Conservation (phyloP, 2,329 filamentous ascomycete species). For the Pseudocercospora crystallina region DNA sequence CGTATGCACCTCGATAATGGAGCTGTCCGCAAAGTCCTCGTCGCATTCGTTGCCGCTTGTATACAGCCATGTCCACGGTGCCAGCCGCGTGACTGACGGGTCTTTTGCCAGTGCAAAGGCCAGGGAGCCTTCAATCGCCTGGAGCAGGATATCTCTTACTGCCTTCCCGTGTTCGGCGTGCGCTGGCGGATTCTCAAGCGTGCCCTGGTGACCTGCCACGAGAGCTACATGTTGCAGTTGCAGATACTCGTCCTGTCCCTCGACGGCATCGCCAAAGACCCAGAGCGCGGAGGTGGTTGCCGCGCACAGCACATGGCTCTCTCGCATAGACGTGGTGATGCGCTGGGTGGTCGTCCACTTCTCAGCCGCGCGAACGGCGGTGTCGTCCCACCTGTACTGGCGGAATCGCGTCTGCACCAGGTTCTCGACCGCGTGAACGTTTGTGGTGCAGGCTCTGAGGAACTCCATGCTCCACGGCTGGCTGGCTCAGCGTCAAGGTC, state of each 20-base stretch:
- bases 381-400: constrained; percentile 10
- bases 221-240: background rate
- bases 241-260: constrained; percentile 4
- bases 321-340: constrained; percentile 15
- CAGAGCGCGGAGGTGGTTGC: constrained; percentile 11
- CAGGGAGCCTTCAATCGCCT: constrained; percentile 23
- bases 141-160: constrained; percentile 24
- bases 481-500: background rate
- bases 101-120: constrained; percentile 18
- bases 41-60: background rate
- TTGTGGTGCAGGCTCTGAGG: constrained; percentile 35
- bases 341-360: constrained; percentile 6
- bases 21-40: constrained; percentile 1
- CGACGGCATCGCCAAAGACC: constrained; percentile 15
- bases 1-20: constrained; percentile 15
- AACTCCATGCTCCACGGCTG: constrained; percentile 33
- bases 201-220: constrained; percentile 3
- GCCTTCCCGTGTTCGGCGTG: constrained; percentile 1
- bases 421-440: constrained; percentile 30
- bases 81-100: constrained; percentile 13
- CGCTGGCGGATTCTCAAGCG: background rate
- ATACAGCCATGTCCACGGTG: constrained; percentile 26
- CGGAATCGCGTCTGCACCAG: constrained; percentile 13
- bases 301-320: constrained; percentile 22
- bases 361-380: background rate